These are phyloP conservation scores for Artemisia annua DNA, from an alignment of 129 eudicot genomes.

Conservation along the genomic window DNA sequence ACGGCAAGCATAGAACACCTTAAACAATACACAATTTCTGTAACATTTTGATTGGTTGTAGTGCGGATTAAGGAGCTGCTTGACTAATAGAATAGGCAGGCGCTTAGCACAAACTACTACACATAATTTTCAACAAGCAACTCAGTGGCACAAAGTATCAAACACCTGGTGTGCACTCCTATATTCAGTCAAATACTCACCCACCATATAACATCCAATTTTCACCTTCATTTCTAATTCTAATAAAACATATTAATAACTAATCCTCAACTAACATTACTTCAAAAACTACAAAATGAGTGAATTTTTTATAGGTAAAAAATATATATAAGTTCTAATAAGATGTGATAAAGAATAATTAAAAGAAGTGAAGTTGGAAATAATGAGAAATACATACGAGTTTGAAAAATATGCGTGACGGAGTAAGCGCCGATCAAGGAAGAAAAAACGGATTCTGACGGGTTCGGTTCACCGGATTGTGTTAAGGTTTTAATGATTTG, in stretches of 20 bases:
- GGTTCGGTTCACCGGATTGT: not conserved
- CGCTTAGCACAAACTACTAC: not conserved
- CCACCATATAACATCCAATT: not conserved
- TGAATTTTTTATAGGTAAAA: not conserved
- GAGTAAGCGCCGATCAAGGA: slow-evolving; percentile 21
- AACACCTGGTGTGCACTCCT: slow-evolving; percentile 28
- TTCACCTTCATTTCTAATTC: not conserved
- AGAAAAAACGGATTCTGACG: not conserved
- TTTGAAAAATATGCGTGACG: not conserved
- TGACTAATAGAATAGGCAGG: no score
- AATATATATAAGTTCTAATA: no score
- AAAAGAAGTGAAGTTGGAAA: no score
- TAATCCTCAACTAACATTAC: no score
- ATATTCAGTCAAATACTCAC: not conserved
- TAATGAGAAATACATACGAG: no score
- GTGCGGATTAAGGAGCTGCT: no score
- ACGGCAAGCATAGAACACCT: not conserved
- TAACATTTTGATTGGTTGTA: no score
- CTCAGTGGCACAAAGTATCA: slow-evolving; percentile 13
- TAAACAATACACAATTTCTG: no score
- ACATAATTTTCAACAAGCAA: not conserved
- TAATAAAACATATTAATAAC: no score
- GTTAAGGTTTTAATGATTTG: not conserved
- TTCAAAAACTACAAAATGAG: not conserved
- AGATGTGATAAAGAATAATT: no score